Evolutionary conservation across 306 rosid genomes (phyloP).

Genomic region (Inga oerstediana): DNA sequence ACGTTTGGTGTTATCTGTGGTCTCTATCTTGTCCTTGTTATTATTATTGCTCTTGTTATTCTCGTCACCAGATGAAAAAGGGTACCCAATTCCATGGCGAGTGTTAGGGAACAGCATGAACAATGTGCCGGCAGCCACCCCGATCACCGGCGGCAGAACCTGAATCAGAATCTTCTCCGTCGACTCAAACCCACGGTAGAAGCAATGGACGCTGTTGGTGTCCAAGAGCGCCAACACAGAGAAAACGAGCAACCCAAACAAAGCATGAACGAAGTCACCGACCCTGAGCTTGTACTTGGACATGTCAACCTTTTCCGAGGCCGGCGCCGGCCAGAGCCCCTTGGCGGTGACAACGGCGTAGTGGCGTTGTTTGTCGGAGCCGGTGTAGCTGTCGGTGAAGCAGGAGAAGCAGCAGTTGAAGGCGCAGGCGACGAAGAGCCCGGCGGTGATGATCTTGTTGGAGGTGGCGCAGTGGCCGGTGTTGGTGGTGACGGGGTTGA

Average conservation of each 20-base stretch:
- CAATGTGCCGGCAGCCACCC: slow-evolving; percentile 48
- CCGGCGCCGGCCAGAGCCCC: slow-evolving; percentile 69
- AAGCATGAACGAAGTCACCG: slow-evolving; percentile 76
- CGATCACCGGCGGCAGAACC: slow-evolving; percentile 62
- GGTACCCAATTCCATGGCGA: slow-evolving; percentile 88
- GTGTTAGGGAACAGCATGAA: slow-evolving; percentile 59
- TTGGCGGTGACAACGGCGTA: slow-evolving; percentile 54
- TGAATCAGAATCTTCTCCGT: slow-evolving; percentile 48
- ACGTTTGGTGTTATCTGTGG: neutral
- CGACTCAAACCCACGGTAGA: slow-evolving; percentile 56
- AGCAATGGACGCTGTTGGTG: slow-evolving; percentile 60
- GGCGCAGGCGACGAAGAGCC: slow-evolving; percentile 44
- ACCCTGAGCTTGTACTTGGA: slow-evolving; percentile 48
- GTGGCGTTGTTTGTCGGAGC: slow-evolving; percentile 45
- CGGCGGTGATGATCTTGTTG: slow-evolving; percentile 47
- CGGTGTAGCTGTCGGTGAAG: slow-evolving; percentile 78
- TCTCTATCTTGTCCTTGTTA: neutral
- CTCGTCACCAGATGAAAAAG: slow-evolving; percentile 23
- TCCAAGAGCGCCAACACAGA: slow-evolving; percentile 60
- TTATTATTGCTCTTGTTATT: neutral
- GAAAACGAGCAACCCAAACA: slow-evolving; percentile 51
- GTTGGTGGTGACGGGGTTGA: slow-evolving; percentile 69
- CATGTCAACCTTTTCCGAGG: slow-evolving; percentile 39
- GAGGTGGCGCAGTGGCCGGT: slow-evolving; percentile 57
- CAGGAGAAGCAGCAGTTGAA: slow-evolving; percentile 63